Evolutionary conservation across 495 filamentous ascomycete species (phyloP).

Genomic region (Glutinoglossum americanum): DNA sequence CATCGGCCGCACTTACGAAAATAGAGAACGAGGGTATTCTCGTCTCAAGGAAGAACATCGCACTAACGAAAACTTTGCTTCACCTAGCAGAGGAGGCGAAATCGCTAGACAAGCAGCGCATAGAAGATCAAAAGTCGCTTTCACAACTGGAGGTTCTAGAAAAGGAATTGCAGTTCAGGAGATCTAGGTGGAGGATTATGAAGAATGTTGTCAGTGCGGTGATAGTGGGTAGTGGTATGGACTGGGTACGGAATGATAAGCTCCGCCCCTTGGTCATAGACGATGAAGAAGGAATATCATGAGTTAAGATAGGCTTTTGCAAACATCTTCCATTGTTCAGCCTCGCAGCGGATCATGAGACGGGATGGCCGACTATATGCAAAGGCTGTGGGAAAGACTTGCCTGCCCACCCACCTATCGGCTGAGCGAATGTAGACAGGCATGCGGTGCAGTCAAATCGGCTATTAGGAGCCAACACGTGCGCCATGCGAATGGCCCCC

Average conservation of each 20-base stretch:
- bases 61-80: conserved; percentile 36
- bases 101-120: conserved; percentile 25
- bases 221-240: conserved; percentile 62
- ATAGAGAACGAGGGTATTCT: conserved; percentile 33
- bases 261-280: conserved; percentile 57
- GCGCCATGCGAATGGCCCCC: neutral
- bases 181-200: conserved; percentile 46
- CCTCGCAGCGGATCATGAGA: neutral
- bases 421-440: neutral
- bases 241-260: conserved; percentile 55
- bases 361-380: neutral
- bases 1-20: conserved; percentile 25
- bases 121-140: conserved; percentile 28
- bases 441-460: neutral
- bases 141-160: conserved; percentile 33
- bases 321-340: neutral
- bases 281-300: conserved; percentile 29
- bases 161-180: conserved; percentile 29
- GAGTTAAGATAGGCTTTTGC: neutral
- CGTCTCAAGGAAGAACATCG: conserved; percentile 34
- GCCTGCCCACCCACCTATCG: neutral
- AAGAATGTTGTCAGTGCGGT: conserved; percentile 52
- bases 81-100: conserved; percentile 35
- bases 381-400: neutral
- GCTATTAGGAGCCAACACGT: neutral